Evolutionary conservation across 805 yeast genomes (phyloP), one percentile per base, ranked within the genome.

Genomic region (Candida montana): DNA sequence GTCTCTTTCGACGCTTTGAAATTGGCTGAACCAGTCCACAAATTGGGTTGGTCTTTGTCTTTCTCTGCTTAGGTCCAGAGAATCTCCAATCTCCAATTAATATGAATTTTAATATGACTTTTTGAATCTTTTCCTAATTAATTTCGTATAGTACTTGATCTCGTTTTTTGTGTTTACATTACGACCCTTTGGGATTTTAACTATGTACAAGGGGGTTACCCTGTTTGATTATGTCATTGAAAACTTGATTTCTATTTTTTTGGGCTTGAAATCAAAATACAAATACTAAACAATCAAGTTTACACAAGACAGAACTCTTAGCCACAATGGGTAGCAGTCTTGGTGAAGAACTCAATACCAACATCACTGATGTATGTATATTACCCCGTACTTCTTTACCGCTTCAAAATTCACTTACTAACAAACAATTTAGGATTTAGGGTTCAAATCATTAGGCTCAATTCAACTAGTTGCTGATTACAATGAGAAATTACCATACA

Each of bases 1-100:
- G 85, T 95, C 59, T 88, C 95, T 51, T 82, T 93, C 71, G 96
- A 93, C 70, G 95, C 97, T 60, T 79, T 90, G 70, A 85, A 91
- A 70, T 78, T 91, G 64, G 81, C 86, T 64, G 97, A 90, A 77
- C 87, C 96, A 52, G 95, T 93, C 62, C 99, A 93, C 82, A 90
- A 93, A 81, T 77, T 93, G 62, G 99, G 99, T 71, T 77, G 88
- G 74, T 87, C 96, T 44, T 77, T 93, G 68, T 78, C 95, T 52
- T 91, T 91, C 76, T 72, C 95, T 58, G 95, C 95, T 67, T 91
- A 82, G 68, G 37, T 17, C 15, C 13, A 11, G 29, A 26, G 29
- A n/a, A n/a, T n/a, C n/a, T n/a, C n/a, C n/a, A n/a, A 26, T 11
- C 29, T 26, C n/a, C 11, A 8, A 26, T 26, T 8, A 26, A 26